Evolutionary conservation across 352 stramenopile species (phyloP), one percentile per base, ranked within the genome.

Genomic region (Pilasporangium apinafurcum): DNA sequence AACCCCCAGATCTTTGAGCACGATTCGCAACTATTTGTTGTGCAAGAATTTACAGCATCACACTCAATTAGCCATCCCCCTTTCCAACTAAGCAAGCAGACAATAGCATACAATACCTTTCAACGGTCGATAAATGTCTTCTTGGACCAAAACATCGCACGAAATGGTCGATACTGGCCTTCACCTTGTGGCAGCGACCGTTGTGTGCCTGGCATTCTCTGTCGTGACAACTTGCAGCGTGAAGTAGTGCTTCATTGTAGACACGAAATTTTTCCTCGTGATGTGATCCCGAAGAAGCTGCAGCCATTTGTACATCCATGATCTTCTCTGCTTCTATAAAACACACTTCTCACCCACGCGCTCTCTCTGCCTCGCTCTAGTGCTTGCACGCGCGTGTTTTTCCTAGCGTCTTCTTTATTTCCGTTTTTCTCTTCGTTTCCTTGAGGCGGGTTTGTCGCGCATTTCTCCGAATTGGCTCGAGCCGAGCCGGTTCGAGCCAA

Each of bases 101-200:
- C 27, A 20, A 8, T 17, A 13, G 36, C 25, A 44, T 35, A 24
- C 14, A 10, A 39, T 52, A 91, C 79, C 76, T 91, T 53, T 94
- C 82, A 44, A 94, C 90, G 13, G 79, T 67, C 8, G 72, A 86
- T 24, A 60, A 34, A 22, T 69, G 71, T 35, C 82, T 74, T 25
- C 82, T 77, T 25, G 79, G 69, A 5, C 79, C 73, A 48, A 92
- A 94, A 48, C 82, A 94, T 21, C 77, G 75, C 49, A 91, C 72
- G 37, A 94, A 94, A 60, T 94, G 82, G 56, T 92, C 74, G 53
- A 92, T 90, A 40, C 79, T 89, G n/a, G 68, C 73, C 46, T 89
- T 91, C 31, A 94, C 77, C 60, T 94, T 94, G 53, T 91, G 79
- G 51, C 82, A 94, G 26, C 82, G 80, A 8, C 73, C 74, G 29